These are phyloP conservation scores for Phanerodontia chrysosporium DNA, from an alignment of 768 basidiomycete species.

Conservation along the genomic window DNA sequence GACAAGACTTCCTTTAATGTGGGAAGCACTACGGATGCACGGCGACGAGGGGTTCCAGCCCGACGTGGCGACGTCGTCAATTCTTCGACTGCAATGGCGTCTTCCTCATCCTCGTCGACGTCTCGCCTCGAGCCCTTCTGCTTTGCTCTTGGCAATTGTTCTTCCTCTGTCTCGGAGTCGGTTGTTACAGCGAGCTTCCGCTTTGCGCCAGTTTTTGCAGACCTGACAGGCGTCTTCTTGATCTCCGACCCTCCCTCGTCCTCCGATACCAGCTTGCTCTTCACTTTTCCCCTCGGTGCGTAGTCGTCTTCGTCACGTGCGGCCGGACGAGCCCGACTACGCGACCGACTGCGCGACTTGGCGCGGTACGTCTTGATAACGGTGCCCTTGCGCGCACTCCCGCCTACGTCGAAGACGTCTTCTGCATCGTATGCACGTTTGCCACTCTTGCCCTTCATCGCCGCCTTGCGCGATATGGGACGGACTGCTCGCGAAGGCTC, in stretches of 20 bases:
- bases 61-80: background rate
- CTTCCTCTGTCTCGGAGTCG: slow-evolving; percentile 8
- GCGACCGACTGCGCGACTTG: slow-evolving; percentile 10
- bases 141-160: background rate
- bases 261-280: background rate
- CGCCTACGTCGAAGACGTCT: background rate
- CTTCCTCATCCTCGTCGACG: background rate
- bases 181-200: slow-evolving; percentile 1
- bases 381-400: background rate
- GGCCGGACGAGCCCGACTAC: background rate
- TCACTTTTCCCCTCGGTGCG: background rate
- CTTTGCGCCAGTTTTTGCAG: background rate
- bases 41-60: slow-evolving; percentile 3
- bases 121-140: background rate
- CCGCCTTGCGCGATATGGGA: background rate
- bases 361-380: slow-evolving; percentile 11
- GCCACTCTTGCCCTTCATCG: slow-evolving; percentile 1
- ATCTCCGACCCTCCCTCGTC: background rate
- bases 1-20: slow-evolving; percentile 11
- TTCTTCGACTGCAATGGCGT: background rate
- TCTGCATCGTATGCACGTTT: background rate
- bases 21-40: slow-evolving; percentile 11
- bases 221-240: background rate
- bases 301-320: background rate
- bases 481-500: background rate